Percentiles rank a stretch among this genome's conserved stretches.
phyloP scores from a whole-genome alignment of 2,329 filamentous ascomycete genomes.

The Trichoderma afroharzianum region DNA sequence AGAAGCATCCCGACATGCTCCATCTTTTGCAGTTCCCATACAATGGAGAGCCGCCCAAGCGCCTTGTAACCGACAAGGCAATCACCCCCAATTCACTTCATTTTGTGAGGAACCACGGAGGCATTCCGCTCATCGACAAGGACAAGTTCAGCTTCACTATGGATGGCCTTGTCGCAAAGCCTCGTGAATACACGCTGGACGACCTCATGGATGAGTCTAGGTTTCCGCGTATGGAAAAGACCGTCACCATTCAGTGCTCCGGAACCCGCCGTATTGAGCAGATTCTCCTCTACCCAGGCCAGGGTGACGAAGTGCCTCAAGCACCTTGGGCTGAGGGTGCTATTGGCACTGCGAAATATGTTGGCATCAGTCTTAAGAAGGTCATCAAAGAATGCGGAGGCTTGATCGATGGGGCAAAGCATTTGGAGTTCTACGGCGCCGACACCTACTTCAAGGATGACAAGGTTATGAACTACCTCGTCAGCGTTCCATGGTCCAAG shows the following conservation, averaged over 20 bases:
- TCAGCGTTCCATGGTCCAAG: conserved; percentile 6
- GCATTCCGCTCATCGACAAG: conserved; percentile 3
- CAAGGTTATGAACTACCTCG: conserved; percentile 10
- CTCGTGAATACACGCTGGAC: neutral
- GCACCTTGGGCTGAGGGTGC: conserved; percentile 8
- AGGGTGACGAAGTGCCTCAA: conserved; percentile 5
- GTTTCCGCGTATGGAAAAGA: conserved; percentile 10
- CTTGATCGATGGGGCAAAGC: neutral
- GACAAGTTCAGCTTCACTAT: neutral
- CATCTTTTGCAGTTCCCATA: conserved; percentile 11
- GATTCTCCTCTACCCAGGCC: conserved; percentile 3
- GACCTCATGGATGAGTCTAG: conserved; percentile 10
- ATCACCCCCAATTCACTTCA: conserved; percentile 8
- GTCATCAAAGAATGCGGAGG: conserved; percentile 5
- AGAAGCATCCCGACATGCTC: conserved; percentile 8
- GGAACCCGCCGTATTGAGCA: conserved; percentile 10
- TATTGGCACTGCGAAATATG: neutral
- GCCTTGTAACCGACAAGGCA: neutral
- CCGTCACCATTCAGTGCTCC: conserved; percentile 1
- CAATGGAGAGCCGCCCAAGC: conserved; percentile 5
- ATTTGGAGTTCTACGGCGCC: conserved; percentile 6
- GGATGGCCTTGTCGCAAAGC: conserved; percentile 5
- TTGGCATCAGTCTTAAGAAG: conserved; percentile 2
- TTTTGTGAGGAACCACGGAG: conserved; percentile 10
- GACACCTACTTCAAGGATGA: conserved; percentile 14